These are phyloP conservation scores for Echium plantagineum DNA, from an alignment of 257 asterid species.

Conservation along the genomic window DNA sequence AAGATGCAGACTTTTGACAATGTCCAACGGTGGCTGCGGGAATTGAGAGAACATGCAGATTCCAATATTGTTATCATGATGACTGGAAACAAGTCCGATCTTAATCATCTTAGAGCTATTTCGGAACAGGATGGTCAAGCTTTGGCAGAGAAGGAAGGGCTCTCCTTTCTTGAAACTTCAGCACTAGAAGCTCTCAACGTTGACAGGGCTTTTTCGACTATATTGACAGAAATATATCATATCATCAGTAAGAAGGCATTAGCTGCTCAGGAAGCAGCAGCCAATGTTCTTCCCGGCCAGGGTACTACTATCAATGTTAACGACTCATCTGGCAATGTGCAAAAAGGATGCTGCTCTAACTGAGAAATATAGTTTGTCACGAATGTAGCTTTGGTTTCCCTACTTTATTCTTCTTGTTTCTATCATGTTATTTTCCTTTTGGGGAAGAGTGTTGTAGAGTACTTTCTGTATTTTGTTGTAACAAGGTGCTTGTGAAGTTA, in stretches of 20 bases:
- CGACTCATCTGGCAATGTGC: constrained; percentile 38
- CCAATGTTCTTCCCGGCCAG: constrained; percentile 46
- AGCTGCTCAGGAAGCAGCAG: constrained; percentile 72
- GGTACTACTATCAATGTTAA: constrained; percentile 57
- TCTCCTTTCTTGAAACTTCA: constrained; percentile 69
- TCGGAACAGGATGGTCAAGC: constrained; percentile 52
- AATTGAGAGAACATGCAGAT: constrained; percentile 73
- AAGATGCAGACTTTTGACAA: constrained; percentile 71
- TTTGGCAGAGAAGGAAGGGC: constrained; percentile 77
- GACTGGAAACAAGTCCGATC: constrained; percentile 79
- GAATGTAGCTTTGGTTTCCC: constrained; percentile 17
- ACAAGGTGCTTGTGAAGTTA: constrained; percentile 14
- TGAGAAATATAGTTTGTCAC: constrained; percentile 19
- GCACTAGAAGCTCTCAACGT: constrained; percentile 60
- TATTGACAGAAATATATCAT: constrained; percentile 55
- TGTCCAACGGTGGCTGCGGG: constrained; percentile 80
- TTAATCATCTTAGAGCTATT: constrained; percentile 61
- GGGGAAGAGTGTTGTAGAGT: constrained; percentile 25
- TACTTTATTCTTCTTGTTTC: constrained; percentile 9
- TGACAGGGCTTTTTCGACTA: constrained; percentile 63
- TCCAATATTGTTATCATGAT: constrained; percentile 74
- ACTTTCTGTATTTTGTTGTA: constrained; percentile 16
- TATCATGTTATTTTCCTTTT: constrained; percentile 9
- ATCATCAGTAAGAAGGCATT: constrained; percentile 73
- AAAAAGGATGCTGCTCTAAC: constrained; percentile 61